These are phyloP conservation scores for Haplographium delicatum DNA, from an alignment of 495 filamentous ascomycete genomes.

Conservation along the genomic window DNA sequence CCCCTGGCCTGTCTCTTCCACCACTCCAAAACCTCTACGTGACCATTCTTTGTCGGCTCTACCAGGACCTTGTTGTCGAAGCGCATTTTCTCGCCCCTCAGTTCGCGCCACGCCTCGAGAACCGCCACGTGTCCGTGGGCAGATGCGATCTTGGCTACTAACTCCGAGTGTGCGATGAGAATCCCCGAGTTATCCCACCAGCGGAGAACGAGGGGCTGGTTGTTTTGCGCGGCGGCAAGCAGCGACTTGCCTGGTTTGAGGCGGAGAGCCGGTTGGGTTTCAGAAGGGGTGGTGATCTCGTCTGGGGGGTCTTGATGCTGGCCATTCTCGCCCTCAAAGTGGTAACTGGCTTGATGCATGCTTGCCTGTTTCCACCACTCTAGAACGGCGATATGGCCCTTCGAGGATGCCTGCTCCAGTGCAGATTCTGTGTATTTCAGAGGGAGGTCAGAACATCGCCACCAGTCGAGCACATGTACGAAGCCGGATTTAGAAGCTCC, in stretches of 20 bases:
- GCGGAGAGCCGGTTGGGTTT: conserved; percentile 36
- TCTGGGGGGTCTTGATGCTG: conserved; percentile 3
- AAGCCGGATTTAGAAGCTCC: conserved; percentile 79
- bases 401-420: conserved; percentile 76
- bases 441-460: conserved; percentile 72
- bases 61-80: conserved; percentile 88
- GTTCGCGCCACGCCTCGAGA: conserved; percentile 71
- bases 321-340: conserved; percentile 21
- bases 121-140: conserved; percentile 83
- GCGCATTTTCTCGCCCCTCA: conserved; percentile 76
- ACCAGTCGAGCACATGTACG: conserved; percentile 85
- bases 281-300: conserved; percentile 26
- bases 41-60: conserved; percentile 80
- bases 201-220: conserved; percentile 61
- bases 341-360: conserved; percentile 25
- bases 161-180: conserved; percentile 65
- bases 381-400: conserved; percentile 76
- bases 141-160: conserved; percentile 75
- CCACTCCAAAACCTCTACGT: conserved; percentile 82
- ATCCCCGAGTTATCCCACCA: conserved; percentile 83
- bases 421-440: conserved; percentile 81
- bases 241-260: conserved; percentile 78
- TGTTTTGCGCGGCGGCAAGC: conserved; percentile 72
- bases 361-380: conserved; percentile 83
- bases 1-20: conserved; percentile 59